A percentile compares a stretch with the other conserved stretches of the same genome.
phyloP scores from a whole-genome alignment of 257 asterid genomes.

The Solanum lignicaule region DNA sequence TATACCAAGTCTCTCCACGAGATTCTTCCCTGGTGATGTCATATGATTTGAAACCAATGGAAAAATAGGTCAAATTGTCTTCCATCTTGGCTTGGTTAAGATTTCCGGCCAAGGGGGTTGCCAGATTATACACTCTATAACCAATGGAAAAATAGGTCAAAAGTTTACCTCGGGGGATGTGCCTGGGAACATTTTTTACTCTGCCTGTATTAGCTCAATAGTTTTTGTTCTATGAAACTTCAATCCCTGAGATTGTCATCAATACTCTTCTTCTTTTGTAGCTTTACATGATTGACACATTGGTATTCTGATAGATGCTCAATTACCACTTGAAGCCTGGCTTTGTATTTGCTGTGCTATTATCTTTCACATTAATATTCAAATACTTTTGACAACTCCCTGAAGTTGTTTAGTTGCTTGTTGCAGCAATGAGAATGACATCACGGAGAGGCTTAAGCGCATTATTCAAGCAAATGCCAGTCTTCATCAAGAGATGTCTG shows the following conservation, averaged over 20 bases:
- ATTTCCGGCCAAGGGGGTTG: neutral
- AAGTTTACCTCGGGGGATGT: neutral
- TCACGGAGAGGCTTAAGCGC: slow-evolving; percentile 58
- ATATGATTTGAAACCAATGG: neutral
- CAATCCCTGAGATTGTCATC: neutral
- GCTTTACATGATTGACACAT: neutral
- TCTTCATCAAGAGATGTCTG: slow-evolving; percentile 50
- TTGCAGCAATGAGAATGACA: slow-evolving; percentile 94
- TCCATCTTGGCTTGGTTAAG: neutral
- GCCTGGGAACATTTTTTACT: neutral
- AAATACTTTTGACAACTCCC: neutral
- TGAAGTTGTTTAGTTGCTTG: slow-evolving; percentile 6
- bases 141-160: too few species aligned
- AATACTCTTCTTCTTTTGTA: neutral
- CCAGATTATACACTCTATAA: neutral
- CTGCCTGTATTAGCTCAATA: neutral
- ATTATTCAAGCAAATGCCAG: slow-evolving; percentile 70
- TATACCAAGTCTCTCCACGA: neutral
- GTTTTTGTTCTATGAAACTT: neutral
- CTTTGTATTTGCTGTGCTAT: neutral
- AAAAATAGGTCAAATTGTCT: neutral
- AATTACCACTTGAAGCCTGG: neutral
- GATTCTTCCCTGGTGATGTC: neutral
- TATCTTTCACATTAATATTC: neutral
- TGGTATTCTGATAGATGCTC: neutral